phyloP scores from a whole-genome alignment of 2,329 filamentous ascomycete species.

The Colletotrichum orchidophilum region DNA sequence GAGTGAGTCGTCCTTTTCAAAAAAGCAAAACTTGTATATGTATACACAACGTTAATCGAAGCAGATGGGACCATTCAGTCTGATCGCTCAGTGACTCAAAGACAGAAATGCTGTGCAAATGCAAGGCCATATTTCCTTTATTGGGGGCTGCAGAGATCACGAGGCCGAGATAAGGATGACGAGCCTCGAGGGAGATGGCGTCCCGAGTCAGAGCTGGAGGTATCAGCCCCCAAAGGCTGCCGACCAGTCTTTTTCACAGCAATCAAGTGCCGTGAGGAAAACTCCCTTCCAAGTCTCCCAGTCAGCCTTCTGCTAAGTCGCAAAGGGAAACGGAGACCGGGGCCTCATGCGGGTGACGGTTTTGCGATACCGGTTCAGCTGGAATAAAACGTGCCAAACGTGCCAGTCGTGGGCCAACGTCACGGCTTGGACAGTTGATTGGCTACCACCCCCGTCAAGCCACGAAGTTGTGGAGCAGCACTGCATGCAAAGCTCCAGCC shows the following conservation, averaged over 20 bases:
- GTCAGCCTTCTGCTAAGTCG: conserved; percentile 32
- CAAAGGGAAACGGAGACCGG: conserved; percentile 12
- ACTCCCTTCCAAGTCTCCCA: conserved; percentile 7
- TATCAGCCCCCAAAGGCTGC: conserved; percentile 14
- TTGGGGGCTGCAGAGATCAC: conserved; percentile 1
- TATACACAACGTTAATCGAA: neutral
- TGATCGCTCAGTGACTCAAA: neutral
- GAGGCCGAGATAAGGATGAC: neutral
- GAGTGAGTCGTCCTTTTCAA: neutral
- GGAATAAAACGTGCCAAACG: conserved; percentile 23
- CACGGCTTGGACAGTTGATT: conserved; percentile 14
- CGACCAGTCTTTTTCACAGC: conserved; percentile 29
- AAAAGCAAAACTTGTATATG: conserved; percentile 1
- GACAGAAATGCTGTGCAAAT: neutral
- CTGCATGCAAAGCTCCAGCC: conserved; percentile 28
- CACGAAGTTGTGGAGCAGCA: conserved; percentile 22
- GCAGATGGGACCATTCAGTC: neutral
- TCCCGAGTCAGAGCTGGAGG: conserved; percentile 25
- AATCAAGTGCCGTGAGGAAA: neutral
- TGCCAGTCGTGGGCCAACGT: neutral
- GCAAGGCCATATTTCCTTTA: neutral
- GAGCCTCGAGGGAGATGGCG: conserved; percentile 15
- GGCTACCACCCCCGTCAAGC: conserved; percentile 5
- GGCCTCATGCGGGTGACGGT: conserved; percentile 29
- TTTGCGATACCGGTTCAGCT: conserved; percentile 26